phyloP scores from a whole-genome alignment of 1,284 basidiomycete species.

The Ustanciosporium gigantosporum region DNA sequence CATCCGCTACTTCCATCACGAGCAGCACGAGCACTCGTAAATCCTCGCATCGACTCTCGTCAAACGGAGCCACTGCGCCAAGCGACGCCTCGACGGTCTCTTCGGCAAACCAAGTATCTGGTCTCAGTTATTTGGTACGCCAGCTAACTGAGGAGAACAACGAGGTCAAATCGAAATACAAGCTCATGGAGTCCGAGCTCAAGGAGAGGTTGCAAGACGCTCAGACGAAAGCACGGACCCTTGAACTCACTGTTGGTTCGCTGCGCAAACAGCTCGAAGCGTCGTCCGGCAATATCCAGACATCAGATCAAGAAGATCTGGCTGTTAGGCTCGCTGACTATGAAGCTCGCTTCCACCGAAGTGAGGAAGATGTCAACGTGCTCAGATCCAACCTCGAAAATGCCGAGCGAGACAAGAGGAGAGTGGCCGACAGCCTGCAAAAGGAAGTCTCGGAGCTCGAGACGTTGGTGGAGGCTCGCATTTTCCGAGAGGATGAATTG shows the following conservation, averaged over 20 bases:
- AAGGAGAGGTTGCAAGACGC: conserved; percentile 75
- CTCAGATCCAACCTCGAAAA: conserved; percentile 52
- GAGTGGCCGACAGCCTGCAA: conserved; percentile 31
- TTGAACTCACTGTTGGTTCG: conserved; percentile 77
- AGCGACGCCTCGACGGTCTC: conserved; percentile 67
- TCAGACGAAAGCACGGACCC: conserved; percentile 73
- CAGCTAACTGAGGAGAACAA: conserved; percentile 81
- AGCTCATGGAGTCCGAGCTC: conserved; percentile 67
- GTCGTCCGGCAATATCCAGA: conserved; percentile 60
- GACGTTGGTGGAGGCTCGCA: conserved; percentile 51
- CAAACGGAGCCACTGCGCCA: conserved; percentile 63
- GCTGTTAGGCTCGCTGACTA: conserved; percentile 30
- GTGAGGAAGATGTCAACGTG: conserved; percentile 63
- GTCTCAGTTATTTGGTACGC: conserved; percentile 75
- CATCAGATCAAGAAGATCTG: conserved; percentile 34
- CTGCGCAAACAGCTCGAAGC: conserved; percentile 65
- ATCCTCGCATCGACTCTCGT: conserved; percentile 58
- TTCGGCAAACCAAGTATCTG: conserved; percentile 66
- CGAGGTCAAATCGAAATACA: conserved; percentile 69
- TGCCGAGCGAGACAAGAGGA: conserved; percentile 51
- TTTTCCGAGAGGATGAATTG: conserved; percentile 52
- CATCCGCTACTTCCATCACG: conserved; percentile 10
- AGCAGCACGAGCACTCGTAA: conserved; percentile 4
- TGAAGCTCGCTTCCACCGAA: conserved; percentile 61
- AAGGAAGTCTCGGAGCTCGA: conserved; percentile 54